These are phyloP conservation scores for Rubus parviflorus DNA, from an alignment of 306 rosid species.

Conservation along the genomic window DNA sequence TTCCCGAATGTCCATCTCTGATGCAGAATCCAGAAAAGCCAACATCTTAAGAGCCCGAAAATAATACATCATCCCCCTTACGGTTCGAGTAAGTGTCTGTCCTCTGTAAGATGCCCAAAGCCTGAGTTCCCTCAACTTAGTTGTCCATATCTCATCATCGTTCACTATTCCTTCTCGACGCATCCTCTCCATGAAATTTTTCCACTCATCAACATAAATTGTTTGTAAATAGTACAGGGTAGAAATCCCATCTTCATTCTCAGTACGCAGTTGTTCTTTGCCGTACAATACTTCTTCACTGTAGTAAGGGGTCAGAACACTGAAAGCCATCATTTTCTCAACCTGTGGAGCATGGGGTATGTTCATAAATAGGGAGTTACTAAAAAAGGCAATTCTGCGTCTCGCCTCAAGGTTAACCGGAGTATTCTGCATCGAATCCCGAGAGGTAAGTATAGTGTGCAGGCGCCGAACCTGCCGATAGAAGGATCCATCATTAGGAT, in stretches of 20 bases:
- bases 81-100: slow-evolving; percentile 87
- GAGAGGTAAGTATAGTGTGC: slow-evolving; percentile 82
- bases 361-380: slow-evolving; percentile 93
- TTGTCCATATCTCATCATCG: slow-evolving; percentile 78
- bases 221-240: slow-evolving; percentile 82
- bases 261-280: slow-evolving; percentile 81
- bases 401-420: slow-evolving; percentile 97
- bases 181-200: slow-evolving; percentile 90
- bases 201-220: slow-evolving; percentile 91
- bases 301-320: slow-evolving; percentile 92
- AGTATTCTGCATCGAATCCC: slow-evolving; percentile 85
- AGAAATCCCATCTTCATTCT: slow-evolving; percentile 93
- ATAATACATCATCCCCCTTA: slow-evolving; percentile 98
- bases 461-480: slow-evolving; percentile 81
- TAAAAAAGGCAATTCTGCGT: slow-evolving; percentile 89
- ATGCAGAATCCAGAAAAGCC: slow-evolving; percentile 91
- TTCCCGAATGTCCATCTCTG: slow-evolving; percentile 90
- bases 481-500: slow-evolving; percentile 58
- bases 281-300: slow-evolving; percentile 75
- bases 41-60: slow-evolving; percentile 92
- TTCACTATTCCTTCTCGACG: slow-evolving; percentile 72
- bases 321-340: slow-evolving; percentile 97
- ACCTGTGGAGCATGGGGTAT: slow-evolving; percentile 98
- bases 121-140: slow-evolving; percentile 78
- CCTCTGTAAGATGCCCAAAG: slow-evolving; percentile 98